These are phyloP conservation scores for Penicillium paxilli DNA, from an alignment of 495 filamentous ascomycete species.

Conservation along the genomic window DNA sequence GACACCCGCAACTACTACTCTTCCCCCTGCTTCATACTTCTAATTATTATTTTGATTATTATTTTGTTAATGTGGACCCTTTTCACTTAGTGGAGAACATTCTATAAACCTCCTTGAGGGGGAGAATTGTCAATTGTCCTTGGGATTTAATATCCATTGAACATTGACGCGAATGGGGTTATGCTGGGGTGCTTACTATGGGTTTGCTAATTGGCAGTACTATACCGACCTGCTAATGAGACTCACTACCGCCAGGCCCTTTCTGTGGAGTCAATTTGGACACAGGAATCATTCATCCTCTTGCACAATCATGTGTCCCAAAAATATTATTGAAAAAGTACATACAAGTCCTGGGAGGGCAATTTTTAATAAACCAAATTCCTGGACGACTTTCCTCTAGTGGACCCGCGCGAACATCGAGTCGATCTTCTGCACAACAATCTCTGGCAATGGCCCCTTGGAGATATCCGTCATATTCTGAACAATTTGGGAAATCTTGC, in stretches of 20 bases:
- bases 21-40: not conserved
- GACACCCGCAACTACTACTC: conserved; percentile 14
- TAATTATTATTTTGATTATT: not conserved
- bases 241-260: no score
- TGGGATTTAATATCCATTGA: no score
- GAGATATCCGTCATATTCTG: conserved; percentile 25
- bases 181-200: no score
- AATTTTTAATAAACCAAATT: not conserved
- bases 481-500: conserved; percentile 27
- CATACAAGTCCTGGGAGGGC: not conserved
- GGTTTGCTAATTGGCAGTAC: no score
- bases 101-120: not conserved
- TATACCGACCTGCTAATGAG: no score
- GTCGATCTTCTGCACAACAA: conserved; percentile 13
- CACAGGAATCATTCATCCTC: no score
- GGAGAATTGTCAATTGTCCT: no score
- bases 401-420: not conserved
- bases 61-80: conserved; percentile 1
- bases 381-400: not conserved
- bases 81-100: not conserved
- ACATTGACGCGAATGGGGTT: no score
- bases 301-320: not conserved
- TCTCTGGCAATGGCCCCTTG: conserved; percentile 33
- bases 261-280: no score
- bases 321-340: not conserved